phyloP scores from a whole-genome alignment of 495 filamentous ascomycete species.

The Penicillium lividum region DNA sequence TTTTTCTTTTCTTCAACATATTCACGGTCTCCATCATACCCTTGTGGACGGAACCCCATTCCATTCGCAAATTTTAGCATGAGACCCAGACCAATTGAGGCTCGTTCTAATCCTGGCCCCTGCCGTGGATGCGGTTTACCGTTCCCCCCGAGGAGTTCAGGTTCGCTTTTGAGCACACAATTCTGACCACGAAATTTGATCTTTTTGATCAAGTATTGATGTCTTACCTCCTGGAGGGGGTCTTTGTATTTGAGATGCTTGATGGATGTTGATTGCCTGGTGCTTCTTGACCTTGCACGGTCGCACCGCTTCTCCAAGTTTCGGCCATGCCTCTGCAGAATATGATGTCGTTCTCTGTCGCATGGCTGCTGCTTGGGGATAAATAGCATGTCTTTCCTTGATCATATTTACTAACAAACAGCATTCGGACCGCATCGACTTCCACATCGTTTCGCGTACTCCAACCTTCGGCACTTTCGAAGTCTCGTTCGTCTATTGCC shows the following conservation, averaged over 20 bases:
- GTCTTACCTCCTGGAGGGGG: neutral
- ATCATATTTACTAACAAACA: slow-evolving; percentile 4
- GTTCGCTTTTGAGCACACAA: slow-evolving; percentile 56
- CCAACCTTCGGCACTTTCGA: slow-evolving; percentile 43
- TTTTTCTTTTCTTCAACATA: slow-evolving; percentile 29
- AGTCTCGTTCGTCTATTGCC: slow-evolving; percentile 48
- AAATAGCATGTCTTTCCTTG: neutral
- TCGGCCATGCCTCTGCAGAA: neutral
- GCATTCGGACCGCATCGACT: neutral
- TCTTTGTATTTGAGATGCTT: neutral
- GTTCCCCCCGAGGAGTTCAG: slow-evolving; percentile 36
- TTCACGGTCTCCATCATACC: slow-evolving; percentile 50
- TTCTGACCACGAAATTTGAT: slow-evolving; percentile 7
- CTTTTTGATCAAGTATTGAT: neutral
- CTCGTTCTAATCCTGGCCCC: slow-evolving; percentile 53
- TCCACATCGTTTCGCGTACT: neutral
- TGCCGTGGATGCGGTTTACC: slow-evolving; percentile 27
- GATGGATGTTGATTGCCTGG: neutral
- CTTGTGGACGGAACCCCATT: slow-evolving; percentile 28
- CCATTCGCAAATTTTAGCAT: slow-evolving; percentile 35
- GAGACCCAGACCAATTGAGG: slow-evolving; percentile 49
- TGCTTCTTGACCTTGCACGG: neutral
- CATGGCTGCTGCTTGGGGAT: neutral
- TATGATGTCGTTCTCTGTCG: neutral
- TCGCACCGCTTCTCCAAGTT: neutral